Base-by-base conservation (phyloP, 345 rosid species). In the Ceriops decandra region DNA sequence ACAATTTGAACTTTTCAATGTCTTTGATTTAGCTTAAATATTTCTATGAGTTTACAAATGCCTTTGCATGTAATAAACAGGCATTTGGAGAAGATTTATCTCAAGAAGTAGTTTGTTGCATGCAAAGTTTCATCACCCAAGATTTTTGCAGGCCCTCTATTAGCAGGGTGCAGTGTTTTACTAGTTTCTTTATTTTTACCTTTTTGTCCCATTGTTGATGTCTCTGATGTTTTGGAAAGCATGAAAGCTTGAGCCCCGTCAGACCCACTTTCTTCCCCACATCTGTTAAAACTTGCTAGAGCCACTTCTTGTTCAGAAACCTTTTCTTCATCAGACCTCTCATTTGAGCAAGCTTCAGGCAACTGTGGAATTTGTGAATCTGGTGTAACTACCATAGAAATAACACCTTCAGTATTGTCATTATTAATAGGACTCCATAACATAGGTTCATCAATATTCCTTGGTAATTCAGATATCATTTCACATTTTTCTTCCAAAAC, bases 271-370 rank as follows among this genome's bases (percentile, higher is more conserved):
- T 82, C 86, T 73, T 79, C 69, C 62, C 67, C 63, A 38, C 74
- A 62, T 65, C 46, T n/a, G 38, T 57, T 72, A 75, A 46, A 38
- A 51, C 68, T 58, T 61, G 79, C 54, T 60, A 73, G 58, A 38
- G 73, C 76, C 71, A 49, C 62, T 52, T 24, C 80, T 68, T 79
- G 82, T 36, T 73, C 77, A 73, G 63, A 78, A 76, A 61, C 66
- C 74, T 70, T 76, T 63, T 82, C 84, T 69, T 75, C 80, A 2
- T 73, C 69, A 77, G 73, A 72, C 67, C 57, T 70, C 52, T 73
- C 36, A 20, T 71, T 68, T 35, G 69, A 71, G 68, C 74, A 68
- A 1, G 77, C 82, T 77, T 76, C 85, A 74, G 69, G 33, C 64
- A 46, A 60, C 57, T 17, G 49, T 8, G 33, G 62, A 66, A 53